phyloP scores from a whole-genome alignment of 73 alveolate species.

The Paramecium pentaurelia region DNA sequence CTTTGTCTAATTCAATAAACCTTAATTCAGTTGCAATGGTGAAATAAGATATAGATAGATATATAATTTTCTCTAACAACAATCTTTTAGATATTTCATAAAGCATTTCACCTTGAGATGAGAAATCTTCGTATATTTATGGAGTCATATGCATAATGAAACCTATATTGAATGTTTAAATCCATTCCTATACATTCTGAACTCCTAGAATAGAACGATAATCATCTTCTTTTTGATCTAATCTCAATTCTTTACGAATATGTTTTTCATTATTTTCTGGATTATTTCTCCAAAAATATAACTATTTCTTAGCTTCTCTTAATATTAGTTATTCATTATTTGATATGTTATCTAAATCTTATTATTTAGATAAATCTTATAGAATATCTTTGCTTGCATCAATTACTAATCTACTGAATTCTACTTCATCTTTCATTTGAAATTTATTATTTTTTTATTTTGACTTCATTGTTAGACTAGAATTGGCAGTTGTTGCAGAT shows the following conservation, averaged over 20 bases:
- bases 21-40: constrained; percentile 63
- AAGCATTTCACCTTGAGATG: constrained; percentile 41
- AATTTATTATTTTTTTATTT: background rate
- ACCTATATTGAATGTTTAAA: constrained; percentile 51
- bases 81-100: constrained; percentile 56
- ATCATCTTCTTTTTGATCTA: constrained; percentile 47
- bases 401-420: constrained; percentile 42
- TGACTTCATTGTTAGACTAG: background rate
- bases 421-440: constrained; percentile 55
- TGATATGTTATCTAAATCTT: constrained; percentile 21
- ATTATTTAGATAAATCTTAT: constrained; percentile 10
- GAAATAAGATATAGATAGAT: constrained; percentile 50
- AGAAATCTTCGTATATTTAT: constrained; percentile 23
- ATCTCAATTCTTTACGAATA: constrained; percentile 49
- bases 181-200: constrained; percentile 56
- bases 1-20: constrained; percentile 49
- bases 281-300: constrained; percentile 60
- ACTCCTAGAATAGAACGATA: constrained; percentile 58
- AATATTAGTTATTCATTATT: background rate
- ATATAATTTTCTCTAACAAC: constrained; percentile 48
- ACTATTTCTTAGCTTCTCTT: constrained; percentile 53
- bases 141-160: constrained; percentile 61
- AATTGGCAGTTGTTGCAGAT: background rate
- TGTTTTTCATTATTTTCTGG: constrained; percentile 63
- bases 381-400: constrained; percentile 31